A percentile compares a stretch with the other conserved stretches of the same genome.
Evolutionary conservation across 768 basidiomycete genomes (phyloP).

Genomic region (Rhizopogon salebrosus): DNA sequence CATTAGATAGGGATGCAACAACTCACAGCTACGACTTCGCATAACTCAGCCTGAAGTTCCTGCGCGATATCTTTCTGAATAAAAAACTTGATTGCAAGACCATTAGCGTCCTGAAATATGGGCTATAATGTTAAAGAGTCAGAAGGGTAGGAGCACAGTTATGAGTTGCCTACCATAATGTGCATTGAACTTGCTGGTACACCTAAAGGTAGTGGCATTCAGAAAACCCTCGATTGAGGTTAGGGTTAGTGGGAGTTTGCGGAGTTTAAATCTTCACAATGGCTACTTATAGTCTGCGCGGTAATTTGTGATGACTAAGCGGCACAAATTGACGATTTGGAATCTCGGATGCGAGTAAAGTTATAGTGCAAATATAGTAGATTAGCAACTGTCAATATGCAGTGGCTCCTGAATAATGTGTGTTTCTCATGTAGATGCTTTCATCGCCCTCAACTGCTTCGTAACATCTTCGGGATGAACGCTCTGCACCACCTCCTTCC

Average conservation of each 20-base stretch:
- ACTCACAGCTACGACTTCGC: conserved; percentile 66
- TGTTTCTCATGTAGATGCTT: conserved; percentile 17
- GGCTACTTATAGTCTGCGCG: too few relatives aligned
- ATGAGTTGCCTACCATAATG: neutral
- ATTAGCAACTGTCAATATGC: neutral
- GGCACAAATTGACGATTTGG: too few relatives aligned
- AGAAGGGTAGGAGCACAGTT: neutral
- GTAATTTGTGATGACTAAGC: too few relatives aligned
- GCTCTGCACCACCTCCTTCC: conserved; percentile 24
- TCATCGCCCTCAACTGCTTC: conserved; percentile 39
- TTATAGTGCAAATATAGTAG: neutral
- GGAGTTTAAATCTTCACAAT: conserved; percentile 2
- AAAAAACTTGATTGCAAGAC: conserved; percentile 76
- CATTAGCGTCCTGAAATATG: conserved; percentile 66
- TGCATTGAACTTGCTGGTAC: conserved; percentile 3
- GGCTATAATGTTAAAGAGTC: conserved; percentile 34
- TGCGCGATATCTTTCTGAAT: conserved; percentile 73
- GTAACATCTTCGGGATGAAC: conserved; percentile 39
- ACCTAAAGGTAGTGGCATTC: neutral
- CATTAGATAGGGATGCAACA: neutral
- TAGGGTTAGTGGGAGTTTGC: conserved; percentile 20
- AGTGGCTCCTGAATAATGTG: neutral
- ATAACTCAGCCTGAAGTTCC: conserved; percentile 64
- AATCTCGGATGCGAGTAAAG: too few relatives aligned
- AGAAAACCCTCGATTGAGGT: conserved; percentile 28